These are phyloP conservation scores for Fraxinus platypoda DNA, from an alignment of 305 asterid genomes.

Conservation along the genomic window DNA sequence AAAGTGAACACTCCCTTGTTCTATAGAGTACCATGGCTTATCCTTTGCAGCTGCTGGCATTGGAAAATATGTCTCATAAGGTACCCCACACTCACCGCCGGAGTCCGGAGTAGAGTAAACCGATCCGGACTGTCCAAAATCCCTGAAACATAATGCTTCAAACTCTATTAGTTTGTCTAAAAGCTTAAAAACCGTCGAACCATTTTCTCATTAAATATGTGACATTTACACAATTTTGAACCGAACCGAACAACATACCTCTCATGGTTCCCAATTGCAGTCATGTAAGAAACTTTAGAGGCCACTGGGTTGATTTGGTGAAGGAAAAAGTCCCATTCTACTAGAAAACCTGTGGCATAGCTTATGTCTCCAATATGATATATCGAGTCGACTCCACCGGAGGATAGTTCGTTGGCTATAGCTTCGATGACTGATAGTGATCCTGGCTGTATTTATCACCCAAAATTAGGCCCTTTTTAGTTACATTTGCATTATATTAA, in stretches of 20 bases:
- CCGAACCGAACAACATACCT: slow-evolving; percentile 34
- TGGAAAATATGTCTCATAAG: slow-evolving; percentile 86
- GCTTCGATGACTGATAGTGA: slow-evolving; percentile 61
- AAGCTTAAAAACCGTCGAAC: neutral
- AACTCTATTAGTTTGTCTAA: neutral
- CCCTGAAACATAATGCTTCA: slow-evolving; percentile 35
- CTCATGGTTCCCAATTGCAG: slow-evolving; percentile 92
- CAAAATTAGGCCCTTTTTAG: neutral
- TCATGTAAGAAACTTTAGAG: slow-evolving; percentile 73
- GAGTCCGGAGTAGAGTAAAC: slow-evolving; percentile 65
- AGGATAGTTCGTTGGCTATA: slow-evolving; percentile 46
- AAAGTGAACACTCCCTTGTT: slow-evolving; percentile 76
- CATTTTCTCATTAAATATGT: neutral
- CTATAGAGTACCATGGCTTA: slow-evolving; percentile 90
- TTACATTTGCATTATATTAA: neutral
- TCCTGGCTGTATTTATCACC: slow-evolving; percentile 53
- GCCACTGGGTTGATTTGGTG: slow-evolving; percentile 67
- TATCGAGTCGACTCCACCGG: slow-evolving; percentile 54
- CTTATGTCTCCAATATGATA: slow-evolving; percentile 95
- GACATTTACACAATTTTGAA: neutral
- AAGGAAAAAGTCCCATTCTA: slow-evolving; percentile 88
- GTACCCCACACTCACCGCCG: slow-evolving; percentile 92
- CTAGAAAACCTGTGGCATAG: slow-evolving; percentile 86
- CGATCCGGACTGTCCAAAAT: slow-evolving; percentile 57
- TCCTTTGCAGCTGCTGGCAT: slow-evolving; percentile 71